Conservation (phyloP, 805 yeast species). For the Candida dendrica region DNA sequence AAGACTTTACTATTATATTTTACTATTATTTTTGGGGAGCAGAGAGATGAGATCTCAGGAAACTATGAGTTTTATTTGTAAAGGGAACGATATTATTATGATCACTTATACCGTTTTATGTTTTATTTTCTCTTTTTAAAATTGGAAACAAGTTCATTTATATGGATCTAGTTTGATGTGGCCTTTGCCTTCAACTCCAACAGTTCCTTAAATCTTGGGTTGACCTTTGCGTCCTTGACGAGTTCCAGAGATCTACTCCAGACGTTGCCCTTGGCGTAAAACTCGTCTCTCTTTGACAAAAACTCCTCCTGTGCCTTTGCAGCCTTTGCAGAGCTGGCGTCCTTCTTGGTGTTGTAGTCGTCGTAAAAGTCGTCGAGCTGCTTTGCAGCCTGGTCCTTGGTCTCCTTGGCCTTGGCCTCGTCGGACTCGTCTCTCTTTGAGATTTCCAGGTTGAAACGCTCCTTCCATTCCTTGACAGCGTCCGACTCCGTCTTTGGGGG, state of each 20-base stretch:
- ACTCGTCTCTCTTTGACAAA: slow-evolving; percentile 67
- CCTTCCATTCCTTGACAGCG: slow-evolving; percentile 71
- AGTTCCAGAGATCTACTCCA: slow-evolving; percentile 65
- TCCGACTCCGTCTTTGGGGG: slow-evolving; percentile 39
- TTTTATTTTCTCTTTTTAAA: too few species aligned
- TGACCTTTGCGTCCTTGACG: slow-evolving; percentile 27
- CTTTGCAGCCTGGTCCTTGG: slow-evolving; percentile 69
- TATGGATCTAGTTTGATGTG: background rate
- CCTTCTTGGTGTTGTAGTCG: slow-evolving; percentile 79
- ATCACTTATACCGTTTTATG: too few species aligned
- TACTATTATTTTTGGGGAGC: too few species aligned
- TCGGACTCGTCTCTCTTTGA: slow-evolving; percentile 71
- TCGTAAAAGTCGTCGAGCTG: slow-evolving; percentile 90
- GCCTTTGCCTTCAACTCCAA: slow-evolving; percentile 20
- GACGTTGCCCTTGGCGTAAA: slow-evolving; percentile 70
- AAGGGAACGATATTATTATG: too few species aligned
- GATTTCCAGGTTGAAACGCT: slow-evolving; percentile 72
- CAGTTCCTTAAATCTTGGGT: slow-evolving; percentile 22
- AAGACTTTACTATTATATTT: too few species aligned
- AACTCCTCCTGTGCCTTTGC: slow-evolving; percentile 64
- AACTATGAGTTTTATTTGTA: too few species aligned
- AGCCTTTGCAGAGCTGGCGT: slow-evolving; percentile 55
- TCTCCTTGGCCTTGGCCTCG: slow-evolving; percentile 52
- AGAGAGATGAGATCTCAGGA: too few species aligned
- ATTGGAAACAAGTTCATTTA: too few species aligned